These are phyloP conservation scores for Coemansia asiatica DNA, from an alignment of 192 early-diverging fungal genomes.

Conservation along the genomic window DNA sequence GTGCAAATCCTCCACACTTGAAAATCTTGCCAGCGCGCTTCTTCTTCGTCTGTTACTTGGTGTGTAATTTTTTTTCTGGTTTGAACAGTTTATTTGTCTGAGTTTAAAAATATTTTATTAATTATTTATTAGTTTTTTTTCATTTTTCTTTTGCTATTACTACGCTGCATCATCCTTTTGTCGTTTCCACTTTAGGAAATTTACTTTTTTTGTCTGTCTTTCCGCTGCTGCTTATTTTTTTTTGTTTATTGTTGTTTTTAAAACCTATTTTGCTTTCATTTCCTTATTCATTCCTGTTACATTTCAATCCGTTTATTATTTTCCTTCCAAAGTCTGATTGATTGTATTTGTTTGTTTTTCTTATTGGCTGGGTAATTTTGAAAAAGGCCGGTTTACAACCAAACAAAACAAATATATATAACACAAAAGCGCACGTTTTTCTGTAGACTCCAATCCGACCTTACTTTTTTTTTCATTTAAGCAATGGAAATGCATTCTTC, in stretches of 20 bases:
- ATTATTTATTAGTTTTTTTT: background rate
- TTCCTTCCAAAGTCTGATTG: background rate
- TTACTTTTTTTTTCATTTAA: background rate
- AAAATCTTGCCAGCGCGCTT: background rate
- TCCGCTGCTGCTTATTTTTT: background rate
- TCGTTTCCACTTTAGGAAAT: slow-evolving; percentile 2
- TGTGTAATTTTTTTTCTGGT: background rate
- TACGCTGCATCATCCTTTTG: background rate
- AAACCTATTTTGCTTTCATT: too few species aligned
- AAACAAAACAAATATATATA: too few species aligned
- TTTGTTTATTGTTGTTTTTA: background rate
- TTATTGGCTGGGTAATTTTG: background rate
- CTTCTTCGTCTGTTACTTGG: background rate
- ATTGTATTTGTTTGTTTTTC: background rate
- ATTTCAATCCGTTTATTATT: slow-evolving; percentile 9
- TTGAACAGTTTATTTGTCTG: background rate
- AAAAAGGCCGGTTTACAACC: background rate
- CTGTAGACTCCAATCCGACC: too few species aligned
- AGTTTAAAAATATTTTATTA: slow-evolving; percentile 5
- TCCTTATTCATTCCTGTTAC: too few species aligned
- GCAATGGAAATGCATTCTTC: slow-evolving; percentile 30
- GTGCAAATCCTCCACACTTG: background rate
- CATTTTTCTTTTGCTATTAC: slow-evolving; percentile 5
- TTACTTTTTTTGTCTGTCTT: background rate
- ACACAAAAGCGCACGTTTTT: too few species aligned